Percentiles rank a stretch among this genome's conserved stretches.
These are phyloP conservation scores for Globisporangium spinosum DNA, from an alignment of 352 stramenopile genomes.

Conservation along the genomic window DNA sequence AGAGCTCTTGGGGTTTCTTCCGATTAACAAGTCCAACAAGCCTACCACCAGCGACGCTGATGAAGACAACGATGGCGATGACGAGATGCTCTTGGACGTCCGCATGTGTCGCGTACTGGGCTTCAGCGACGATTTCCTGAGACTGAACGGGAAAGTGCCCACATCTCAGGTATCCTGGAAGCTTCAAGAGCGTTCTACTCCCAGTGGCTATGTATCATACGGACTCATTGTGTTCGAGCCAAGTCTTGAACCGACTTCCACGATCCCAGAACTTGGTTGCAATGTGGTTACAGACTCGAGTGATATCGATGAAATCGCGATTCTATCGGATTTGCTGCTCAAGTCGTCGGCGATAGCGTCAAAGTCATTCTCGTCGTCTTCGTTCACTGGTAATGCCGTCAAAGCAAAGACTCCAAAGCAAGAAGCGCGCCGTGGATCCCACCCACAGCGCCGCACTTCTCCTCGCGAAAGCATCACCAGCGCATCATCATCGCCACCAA, in stretches of 20 bases:
- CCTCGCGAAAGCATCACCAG: neutral
- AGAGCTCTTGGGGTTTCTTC: slow-evolving; percentile 41
- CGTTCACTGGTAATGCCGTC: neutral
- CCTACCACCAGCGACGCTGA: neutral
- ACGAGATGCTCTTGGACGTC: slow-evolving; percentile 16
- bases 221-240: slow-evolving; percentile 5
- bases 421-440: neutral
- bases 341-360: neutral
- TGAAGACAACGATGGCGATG: neutral
- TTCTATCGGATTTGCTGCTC: neutral
- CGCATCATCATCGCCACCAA: neutral
- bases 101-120: slow-evolving; percentile 24
- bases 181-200: slow-evolving; percentile 14
- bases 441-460: neutral
- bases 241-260: neutral
- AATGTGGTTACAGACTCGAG: neutral
- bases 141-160: slow-evolving; percentile 17
- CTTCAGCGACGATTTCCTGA: slow-evolving; percentile 13
- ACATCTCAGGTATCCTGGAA: slow-evolving; percentile 28
- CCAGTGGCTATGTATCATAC: neutral
- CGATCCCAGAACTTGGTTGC: neutral
- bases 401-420: neutral
- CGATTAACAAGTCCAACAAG: slow-evolving; percentile 9
- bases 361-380: neutral
- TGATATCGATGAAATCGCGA: slow-evolving; percentile 7